Base-by-base conservation (phyloP, 1,139 yeast genomes). In the Candida neerlandica region DNA sequence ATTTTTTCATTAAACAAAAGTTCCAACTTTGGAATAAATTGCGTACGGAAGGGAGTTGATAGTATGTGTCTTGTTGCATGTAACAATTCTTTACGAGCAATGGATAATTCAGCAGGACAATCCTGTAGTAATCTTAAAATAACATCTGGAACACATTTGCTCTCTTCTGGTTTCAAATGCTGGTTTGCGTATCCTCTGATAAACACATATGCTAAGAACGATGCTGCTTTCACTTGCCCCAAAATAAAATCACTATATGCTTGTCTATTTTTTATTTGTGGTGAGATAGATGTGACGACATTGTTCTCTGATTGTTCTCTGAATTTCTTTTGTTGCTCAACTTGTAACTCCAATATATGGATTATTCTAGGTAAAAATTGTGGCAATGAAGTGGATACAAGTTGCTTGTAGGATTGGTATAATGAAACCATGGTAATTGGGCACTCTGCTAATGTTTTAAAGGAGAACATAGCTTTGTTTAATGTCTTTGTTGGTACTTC, bases 151-250 rank as follows among this genome's bases (percentile, higher is more conserved):
- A 95, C 90, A 21, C 78, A 73, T 48, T 77, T 75, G 30, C 85
- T 81, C 52, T 89, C 90, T 52, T 82, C 84, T 12, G 77, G 77
- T 47, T 81, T 78, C 57, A 94, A 69, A 48, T 80, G 76, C 44
- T 84, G 84, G 32, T 82, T 80, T 1, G 96, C 85, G 60, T 86
- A 88, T 7, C 96, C 94, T 57, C 98, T 80, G 40, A 95, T 85
- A 56, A 86, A 85, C 1, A 92, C 91, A 65, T 92, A 95, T 0
- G 99, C 98, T 61, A 95, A 74, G 58, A 95, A 94, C 0, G 97
- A 90, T 48, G 96, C 95, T 1, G 98, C 96, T 65, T 95, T 95
- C 38, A 95, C 97, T 67, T 95, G 99, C n/a, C 97, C 95, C 39
- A 89, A 73, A 16, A 94, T 85, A 61, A 94, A 89, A 58, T 95